Percentiles rank a stretch among this genome's conserved stretches.
Evolutionary conservation across 108 stramenopile species (phyloP).

Genomic region (Pseudonitzschia multistriata): DNA sequence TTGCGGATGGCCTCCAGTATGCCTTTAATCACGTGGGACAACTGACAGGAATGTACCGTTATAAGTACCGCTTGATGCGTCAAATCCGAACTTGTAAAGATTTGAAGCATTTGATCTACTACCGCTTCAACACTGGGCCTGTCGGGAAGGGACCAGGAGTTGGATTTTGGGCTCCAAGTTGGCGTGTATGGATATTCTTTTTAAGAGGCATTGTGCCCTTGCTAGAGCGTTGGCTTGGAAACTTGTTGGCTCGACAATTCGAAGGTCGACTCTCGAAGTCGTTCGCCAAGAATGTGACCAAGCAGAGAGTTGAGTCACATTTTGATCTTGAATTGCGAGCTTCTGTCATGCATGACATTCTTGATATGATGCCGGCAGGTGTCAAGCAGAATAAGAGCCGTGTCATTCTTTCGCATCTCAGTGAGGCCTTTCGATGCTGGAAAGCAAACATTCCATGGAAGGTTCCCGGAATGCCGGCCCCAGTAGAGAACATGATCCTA

Average conservation of each 20-base stretch:
- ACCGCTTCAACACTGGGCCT: conserved; percentile 99
- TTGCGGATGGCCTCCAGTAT: conserved; percentile 99
- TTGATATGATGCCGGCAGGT: conserved; percentile 99
- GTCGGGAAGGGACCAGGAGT: conserved; percentile 99
- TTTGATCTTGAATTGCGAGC: conserved; percentile 99
- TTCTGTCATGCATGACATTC: conserved; percentile 99
- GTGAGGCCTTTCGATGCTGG: conserved; percentile 99
- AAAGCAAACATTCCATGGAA: conserved; percentile 99
- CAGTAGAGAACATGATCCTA: conserved; percentile 99
- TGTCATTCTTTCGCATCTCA: conserved; percentile 95
- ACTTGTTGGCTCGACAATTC: conserved; percentile 97
- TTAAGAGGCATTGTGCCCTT: conserved; percentile 95
- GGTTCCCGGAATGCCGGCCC: conserved; percentile 99
- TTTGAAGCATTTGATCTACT: conserved; percentile 99
- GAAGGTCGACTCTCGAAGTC: conserved; percentile 97
- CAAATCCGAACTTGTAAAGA: conserved; percentile 99
- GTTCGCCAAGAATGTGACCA: conserved; percentile 97
- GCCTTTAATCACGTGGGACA: conserved; percentile 99
- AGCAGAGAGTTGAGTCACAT: conserved; percentile 99
- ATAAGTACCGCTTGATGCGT: conserved; percentile 99
- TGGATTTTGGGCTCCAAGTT: conserved; percentile 99
- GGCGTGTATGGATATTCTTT: conserved; percentile 99
- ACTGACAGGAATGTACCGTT: conserved; percentile 99
- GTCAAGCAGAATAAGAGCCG: conserved; percentile 98
- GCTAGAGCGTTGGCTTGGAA: conserved; percentile 98